Evolutionary conservation across 2,329 filamentous ascomycete species (phyloP).

Genomic region (Aspergillus sp.): DNA sequence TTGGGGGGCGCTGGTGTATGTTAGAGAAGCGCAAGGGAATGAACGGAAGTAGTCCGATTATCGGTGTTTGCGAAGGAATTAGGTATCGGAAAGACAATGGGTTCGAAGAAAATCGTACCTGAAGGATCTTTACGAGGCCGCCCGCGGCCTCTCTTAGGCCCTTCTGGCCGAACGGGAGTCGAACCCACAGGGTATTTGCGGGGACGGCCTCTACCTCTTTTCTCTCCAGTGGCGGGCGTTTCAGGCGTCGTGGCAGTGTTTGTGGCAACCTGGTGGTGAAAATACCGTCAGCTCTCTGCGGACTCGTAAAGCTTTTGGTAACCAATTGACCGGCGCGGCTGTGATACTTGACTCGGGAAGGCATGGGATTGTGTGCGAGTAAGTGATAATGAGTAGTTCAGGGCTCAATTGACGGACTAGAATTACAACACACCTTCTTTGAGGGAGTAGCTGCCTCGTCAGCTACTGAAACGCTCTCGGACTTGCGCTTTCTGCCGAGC

Average conservation of each 20-base stretch:
- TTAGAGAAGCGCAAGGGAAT: slow-evolving; percentile 1
- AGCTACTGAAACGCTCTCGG: slow-evolving; percentile 20
- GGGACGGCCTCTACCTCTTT: slow-evolving; percentile 36
- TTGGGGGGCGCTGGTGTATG: slow-evolving; percentile 11
- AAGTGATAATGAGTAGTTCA: background rate
- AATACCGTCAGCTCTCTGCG: slow-evolving; percentile 6
- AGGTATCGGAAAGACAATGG: background rate
- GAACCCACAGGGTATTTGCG: slow-evolving; percentile 30
- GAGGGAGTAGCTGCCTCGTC: slow-evolving; percentile 21
- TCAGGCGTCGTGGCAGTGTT: slow-evolving; percentile 1
- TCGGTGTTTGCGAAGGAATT: background rate
- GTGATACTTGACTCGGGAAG: background rate
- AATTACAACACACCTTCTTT: slow-evolving; percentile 23
- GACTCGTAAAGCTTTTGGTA: background rate
- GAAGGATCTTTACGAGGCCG: slow-evolving; percentile 30
- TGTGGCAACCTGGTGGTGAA: slow-evolving; percentile 12
- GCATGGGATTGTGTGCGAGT: background rate
- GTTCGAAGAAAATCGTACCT: slow-evolving; percentile 8
- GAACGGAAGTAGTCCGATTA: background rate
- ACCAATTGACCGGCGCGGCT: background rate
- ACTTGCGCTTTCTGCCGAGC: slow-evolving; percentile 28
- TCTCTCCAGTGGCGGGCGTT: slow-evolving; percentile 27
- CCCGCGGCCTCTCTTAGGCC: slow-evolving; percentile 34
- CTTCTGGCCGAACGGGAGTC: slow-evolving; percentile 24
- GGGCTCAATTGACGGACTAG: background rate